phyloP scores from a whole-genome alignment of 345 rosid genomes.

The Zanthoxylum bungeanum region DNA sequence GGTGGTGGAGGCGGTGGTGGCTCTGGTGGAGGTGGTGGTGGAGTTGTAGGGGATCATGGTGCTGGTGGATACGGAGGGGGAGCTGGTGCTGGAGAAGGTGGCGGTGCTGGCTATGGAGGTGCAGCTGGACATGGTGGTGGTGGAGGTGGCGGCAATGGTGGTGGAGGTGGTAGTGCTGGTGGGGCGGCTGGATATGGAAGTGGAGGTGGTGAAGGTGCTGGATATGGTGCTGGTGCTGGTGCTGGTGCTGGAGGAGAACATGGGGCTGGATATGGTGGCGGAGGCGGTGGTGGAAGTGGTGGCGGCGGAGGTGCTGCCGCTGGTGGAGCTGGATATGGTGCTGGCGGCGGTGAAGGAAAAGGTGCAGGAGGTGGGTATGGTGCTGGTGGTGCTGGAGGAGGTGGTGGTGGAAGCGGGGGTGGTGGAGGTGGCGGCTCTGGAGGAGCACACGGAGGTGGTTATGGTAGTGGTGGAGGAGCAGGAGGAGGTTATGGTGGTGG shows the following conservation, averaged over 20 bases:
- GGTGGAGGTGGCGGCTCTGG: slow-evolving; percentile 31
- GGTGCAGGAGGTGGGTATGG: slow-evolving; percentile 39
- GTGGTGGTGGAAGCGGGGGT: slow-evolving; percentile 20
- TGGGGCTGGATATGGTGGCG: slow-evolving; percentile 19
- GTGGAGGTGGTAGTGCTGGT: slow-evolving; percentile 21
- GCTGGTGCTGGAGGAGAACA: too few species aligned
- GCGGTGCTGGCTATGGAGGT: slow-evolving; percentile 25
- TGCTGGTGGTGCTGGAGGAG: slow-evolving; percentile 21
- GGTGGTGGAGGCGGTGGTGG: slow-evolving; percentile 25
- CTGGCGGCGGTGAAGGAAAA: slow-evolving; percentile 16
- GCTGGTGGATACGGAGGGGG: slow-evolving; percentile 19
- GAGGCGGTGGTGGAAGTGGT: slow-evolving; percentile 16
- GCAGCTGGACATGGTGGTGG: slow-evolving; percentile 26
- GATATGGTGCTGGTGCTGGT: slow-evolving; percentile 16
- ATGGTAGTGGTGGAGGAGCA: slow-evolving; percentile 22
- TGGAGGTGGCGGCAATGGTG: slow-evolving; percentile 21
- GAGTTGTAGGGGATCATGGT: slow-evolving; percentile 21
- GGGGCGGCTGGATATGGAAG: slow-evolving; percentile 21
- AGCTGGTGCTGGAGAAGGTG: slow-evolving; percentile 28
- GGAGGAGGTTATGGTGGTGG: slow-evolving; percentile 22
- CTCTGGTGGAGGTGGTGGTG: slow-evolving; percentile 25
- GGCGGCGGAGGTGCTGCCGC: slow-evolving; percentile 20
- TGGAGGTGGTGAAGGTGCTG: slow-evolving; percentile 22
- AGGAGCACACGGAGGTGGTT: slow-evolving; percentile 29
- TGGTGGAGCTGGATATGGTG: slow-evolving; percentile 9